Base-by-base conservation (phyloP, 192 early-diverging fungal species). In the Linnemannia hyalina region DNA sequence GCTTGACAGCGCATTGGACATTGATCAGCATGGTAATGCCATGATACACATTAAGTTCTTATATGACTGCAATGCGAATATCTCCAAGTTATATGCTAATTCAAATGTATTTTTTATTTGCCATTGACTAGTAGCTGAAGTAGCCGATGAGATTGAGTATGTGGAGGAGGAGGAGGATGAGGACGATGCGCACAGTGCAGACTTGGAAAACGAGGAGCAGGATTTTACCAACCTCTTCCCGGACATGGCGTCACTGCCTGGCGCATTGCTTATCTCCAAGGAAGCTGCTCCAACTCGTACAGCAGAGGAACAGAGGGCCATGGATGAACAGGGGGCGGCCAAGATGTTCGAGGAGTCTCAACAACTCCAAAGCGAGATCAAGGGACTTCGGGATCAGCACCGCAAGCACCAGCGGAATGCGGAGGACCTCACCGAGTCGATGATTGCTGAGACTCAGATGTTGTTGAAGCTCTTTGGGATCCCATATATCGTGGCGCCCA, bases 381-480 rank as follows among this genome's bases (percentile, higher is more conserved):
- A 90, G 32, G 68, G 68, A 2, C 79, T 96, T 6, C 83, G 89
- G 13, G 70, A 86, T 29, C 83, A 93, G 55, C 90, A 90, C 68
- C 85, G 90, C 11, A 89, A 90, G 36, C 91, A 94, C 23, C 90
- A 91, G 75, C 81, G 94, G 16, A 89, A 92, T 70, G 90, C 94
- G 23, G 93, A 92, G 35, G 93, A 92, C 22, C 73, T 97, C 11
- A 95, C 91, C 9, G 83, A 90, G n/a, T 83, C 92, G 10, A 97
- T 97, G 95, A 92, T 96, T 49, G 78, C 90, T 11, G 96, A 97
- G 60, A 82, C 91, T 4, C 88, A 97, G 82, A 91, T 94, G 80
- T 87, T 99, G 26, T 89, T 99, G 40, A 88, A 90, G 71, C 86
- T 99, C 16, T 99, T 99, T 94, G 99, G 99, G 3, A 89, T 99